Conservation (phyloP, 2,329 filamentous ascomycete genomes). For the Tolypocladium tropicale region DNA sequence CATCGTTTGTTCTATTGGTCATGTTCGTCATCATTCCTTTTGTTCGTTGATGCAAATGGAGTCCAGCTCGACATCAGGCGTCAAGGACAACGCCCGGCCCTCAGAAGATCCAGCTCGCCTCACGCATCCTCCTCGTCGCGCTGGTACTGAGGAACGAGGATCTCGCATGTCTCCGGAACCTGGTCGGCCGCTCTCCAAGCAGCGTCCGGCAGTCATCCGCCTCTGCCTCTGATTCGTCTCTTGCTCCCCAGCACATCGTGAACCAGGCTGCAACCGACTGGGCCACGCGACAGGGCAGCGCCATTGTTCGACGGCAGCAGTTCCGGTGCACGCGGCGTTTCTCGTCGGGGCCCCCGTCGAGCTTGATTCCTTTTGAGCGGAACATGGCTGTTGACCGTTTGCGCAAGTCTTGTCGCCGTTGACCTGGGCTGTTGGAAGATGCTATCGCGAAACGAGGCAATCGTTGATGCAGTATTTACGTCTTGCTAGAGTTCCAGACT, state of each 20-base stretch:
- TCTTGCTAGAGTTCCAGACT: not conserved
- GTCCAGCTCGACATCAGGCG: not conserved
- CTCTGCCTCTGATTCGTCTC: not conserved
- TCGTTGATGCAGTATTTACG: too few species aligned
- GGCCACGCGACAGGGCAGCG: not conserved
- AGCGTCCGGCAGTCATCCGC: conserved; percentile 6
- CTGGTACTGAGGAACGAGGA: conserved; percentile 30
- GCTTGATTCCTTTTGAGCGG: conserved; percentile 1
- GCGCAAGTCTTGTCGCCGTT: not conserved
- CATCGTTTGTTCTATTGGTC: not conserved
- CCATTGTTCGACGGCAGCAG: not conserved
- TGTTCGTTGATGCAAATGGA: not conserved
- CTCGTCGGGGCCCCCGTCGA: conserved; percentile 27
- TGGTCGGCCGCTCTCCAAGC: conserved; percentile 1
- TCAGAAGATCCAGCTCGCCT: conserved; percentile 22
- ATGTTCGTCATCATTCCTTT: not conserved
- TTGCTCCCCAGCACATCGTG: conserved; percentile 4
- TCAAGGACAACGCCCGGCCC: not conserved
- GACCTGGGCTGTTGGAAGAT: not conserved
- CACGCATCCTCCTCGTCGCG: conserved; percentile 27
- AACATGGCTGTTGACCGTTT: not conserved
- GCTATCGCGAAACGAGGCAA: not conserved
- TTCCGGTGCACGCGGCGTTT: conserved; percentile 2
- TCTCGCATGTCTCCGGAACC: conserved; percentile 28
- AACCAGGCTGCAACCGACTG: conserved; percentile 1